Evolutionary conservation across 148 eudicot genomes (phyloP), one percentile per base, ranked within the genome.

Genomic region (Rhododendron molle): DNA sequence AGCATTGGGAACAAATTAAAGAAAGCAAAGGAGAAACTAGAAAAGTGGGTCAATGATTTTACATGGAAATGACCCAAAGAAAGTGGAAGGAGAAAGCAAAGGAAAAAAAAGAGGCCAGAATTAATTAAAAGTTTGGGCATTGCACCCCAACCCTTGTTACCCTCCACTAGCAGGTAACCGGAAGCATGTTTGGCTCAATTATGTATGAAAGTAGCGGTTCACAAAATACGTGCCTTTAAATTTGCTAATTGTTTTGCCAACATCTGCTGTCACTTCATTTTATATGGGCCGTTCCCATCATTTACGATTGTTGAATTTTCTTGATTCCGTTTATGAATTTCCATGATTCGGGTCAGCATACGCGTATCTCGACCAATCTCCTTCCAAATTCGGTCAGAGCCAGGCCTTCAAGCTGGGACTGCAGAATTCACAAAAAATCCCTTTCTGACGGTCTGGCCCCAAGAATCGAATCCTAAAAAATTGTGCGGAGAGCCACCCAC

Each of bases 161-260:
- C 30, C 1, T 26, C 73, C 73, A 67, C 73, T 67, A 67, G 34
- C 73, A 67, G 26, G 73, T 7, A 60, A 21, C 20, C 0, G 58
- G 79, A 80, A 43, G 20, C 18, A 30, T 13, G 50, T 65, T 62
- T 71, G 76, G 76, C 60, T 46, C 80, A 84, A 54, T 67, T 67
- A 52, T 67, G 60, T 44, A 18, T 50, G 38, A 86, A 83, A 86
- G 80, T 78, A 83, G 83, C 16, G 86, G 90, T 83, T 58, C 85
- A 81, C 84, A 87, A 43, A 13, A 40, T 32, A 83, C 30, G 80
- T 86, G 74, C 86, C 47, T 28, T 62, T n/a, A 0, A 62, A 54
- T 15, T 54, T 54, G 21, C 21, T 18, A 5, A 15, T 54, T 40
- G 78, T 87, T 76, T 84, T 54, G 72, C 78, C 82, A 80, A 83